Base-by-base conservation (phyloP, 2,329 filamentous ascomycete species). In the Talaromyces sp. region DNA sequence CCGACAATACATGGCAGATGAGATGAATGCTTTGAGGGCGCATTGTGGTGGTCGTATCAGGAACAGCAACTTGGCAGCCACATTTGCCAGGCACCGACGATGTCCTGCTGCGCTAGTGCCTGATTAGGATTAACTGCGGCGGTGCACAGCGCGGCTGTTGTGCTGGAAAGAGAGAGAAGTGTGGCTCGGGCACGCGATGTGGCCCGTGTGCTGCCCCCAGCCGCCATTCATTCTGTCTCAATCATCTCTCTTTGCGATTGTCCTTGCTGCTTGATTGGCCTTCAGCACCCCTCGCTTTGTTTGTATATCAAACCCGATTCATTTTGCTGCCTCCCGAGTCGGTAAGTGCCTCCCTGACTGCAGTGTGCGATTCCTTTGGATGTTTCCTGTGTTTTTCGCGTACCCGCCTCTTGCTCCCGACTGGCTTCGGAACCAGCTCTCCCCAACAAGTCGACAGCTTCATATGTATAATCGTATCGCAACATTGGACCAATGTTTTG, bases 181-280 rank as follows among this genome's bases (percentile, higher is more conserved):
- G 60, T 62, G 60, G 60, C 60, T 62, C 22, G 43, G 19, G 59
- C 33, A 56, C 33, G 59, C 39, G 45, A 61, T 50, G 59, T 39
- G 59, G 60, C 19, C 47, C 47, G 45, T 62, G 59, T 43, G 22
- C 60, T 50, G 19, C 59, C 59, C 22, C 43, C 58, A 50, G 58
- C 58, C 57, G 52, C 52, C 52, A 13, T 56, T 39, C 31, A 56
- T 56, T 56, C 52, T 37, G 11, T 14, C 47, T 47, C 48, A 54
- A 54, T 54, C 31, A 24, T 3, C 52, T 37, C 52, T 22, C 33
- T 39, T 37, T 37, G n/a, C 31, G 39, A 41, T 45, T 47, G 31
- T 33, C 24, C 8, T 52, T 2, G 48, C 16, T 56, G 52, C n/a
- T 54, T 9, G 50, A 10, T 37, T 22, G 52, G n/a, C n/a, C 11